These are phyloP conservation scores for Boletus reticulatus DNA, from an alignment of 768 basidiomycete genomes.

Conservation along the genomic window DNA sequence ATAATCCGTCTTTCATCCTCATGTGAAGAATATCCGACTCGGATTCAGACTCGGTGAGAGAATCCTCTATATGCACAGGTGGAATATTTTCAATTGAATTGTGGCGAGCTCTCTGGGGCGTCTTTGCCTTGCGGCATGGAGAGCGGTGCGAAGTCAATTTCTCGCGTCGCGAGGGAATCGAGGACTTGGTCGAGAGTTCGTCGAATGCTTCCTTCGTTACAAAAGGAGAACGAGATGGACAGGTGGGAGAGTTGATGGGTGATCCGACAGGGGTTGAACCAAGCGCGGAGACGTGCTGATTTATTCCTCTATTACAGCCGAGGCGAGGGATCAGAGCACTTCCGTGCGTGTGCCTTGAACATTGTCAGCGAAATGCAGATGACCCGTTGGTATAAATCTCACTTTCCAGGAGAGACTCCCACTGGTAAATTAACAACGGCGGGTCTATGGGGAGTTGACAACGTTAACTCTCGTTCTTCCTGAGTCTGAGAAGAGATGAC, in stretches of 20 bases:
- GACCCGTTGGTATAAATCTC: background rate
- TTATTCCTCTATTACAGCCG: background rate
- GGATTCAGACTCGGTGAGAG: constrained; percentile 32
- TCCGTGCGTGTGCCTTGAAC: background rate
- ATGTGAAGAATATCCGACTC: constrained; percentile 16
- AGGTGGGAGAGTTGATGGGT: background rate
- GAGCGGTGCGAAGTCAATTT: background rate
- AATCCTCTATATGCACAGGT: constrained; percentile 20
- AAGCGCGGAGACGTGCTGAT: background rate
- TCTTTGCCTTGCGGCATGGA: background rate
- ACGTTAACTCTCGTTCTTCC: constrained; percentile 28
- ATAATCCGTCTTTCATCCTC: background rate
- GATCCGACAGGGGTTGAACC: constrained; percentile 5
- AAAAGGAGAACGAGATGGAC: background rate
- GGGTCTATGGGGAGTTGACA: constrained; percentile 5
- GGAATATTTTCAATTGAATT: constrained; percentile 7
- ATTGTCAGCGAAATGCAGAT: constrained; percentile 9
- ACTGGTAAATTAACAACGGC: background rate
- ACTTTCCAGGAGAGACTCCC: constrained; percentile 12
- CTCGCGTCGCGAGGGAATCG: background rate
- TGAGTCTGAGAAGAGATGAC: constrained; percentile 35
- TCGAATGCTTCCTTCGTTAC: constrained; percentile 1
- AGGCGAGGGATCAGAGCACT: background rate
- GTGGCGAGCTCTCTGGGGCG: background rate
- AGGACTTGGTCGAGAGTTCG: background rate